Base-by-base conservation (phyloP, 2,329 filamentous ascomycete genomes). In the Fusarium graminum region DNA sequence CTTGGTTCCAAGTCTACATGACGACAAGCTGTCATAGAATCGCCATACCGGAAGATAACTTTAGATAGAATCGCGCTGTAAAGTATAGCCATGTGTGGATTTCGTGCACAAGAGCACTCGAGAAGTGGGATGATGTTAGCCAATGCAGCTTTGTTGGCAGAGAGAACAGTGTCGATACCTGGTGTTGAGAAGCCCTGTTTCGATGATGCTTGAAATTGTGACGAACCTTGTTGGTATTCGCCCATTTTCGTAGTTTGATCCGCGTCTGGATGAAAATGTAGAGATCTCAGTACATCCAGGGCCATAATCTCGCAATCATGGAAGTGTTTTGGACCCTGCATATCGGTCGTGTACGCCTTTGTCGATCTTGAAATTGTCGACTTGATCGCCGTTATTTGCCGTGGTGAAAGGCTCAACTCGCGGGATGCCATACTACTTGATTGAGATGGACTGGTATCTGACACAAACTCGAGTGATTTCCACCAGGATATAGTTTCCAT, bases 61-160 rank as follows among this genome's bases (percentile, higher is more conserved):
- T 66, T 66, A n/a, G 47, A 59, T 12, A 66, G 17, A 11, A 66
- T 66, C n/a, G 63, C 64, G 11, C 63, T 51, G 19, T 66, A 63
- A 1, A 66, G 28, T 17, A 67, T 52, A 0, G 58, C 29, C 0
- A 66, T 51, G n/a, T 66, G 63, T 8, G 63, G 11, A 1, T 28
- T 64, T 3, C 16, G 28, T 25, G 52, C 52, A 16, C 58, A 64
- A 0, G 38, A 12, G 3, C 63, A 66, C 7, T 55, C 51, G 16
- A 66, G 63, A 2, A 66, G 47, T 13, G 63, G 63, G 0, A 54
- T 41, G 2, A 66, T 47, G 2, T 54, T 59, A 10, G 32, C 16
- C 11, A 66, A 16, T 0, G 63, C 52, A 5, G 58, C 29, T 34
- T 67, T 66, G 44, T 66, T 66, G 28, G 57, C 25, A 0, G 39